Conservation (phyloP, 169 alveolate genomes). For the Babesia sp. region DNA sequence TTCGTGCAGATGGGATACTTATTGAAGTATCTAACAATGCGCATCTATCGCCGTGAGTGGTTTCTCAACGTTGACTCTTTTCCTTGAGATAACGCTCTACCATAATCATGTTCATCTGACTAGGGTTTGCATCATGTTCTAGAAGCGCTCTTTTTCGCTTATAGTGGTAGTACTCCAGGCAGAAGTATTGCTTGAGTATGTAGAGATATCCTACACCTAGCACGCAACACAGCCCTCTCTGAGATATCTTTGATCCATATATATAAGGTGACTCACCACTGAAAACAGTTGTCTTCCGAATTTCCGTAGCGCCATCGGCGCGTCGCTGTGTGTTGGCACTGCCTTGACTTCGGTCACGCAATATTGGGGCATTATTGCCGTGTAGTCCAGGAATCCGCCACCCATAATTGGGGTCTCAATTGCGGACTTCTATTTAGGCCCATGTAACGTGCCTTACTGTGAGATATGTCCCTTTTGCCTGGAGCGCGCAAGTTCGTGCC, state of each 20-base stretch:
- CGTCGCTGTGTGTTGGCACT: slow-evolving; percentile 14
- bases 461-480: slow-evolving; percentile 45
- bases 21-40: slow-evolving; percentile 22
- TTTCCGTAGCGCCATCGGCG: neutral
- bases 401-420: neutral
- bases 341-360: neutral
- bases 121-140: slow-evolving; percentile 59
- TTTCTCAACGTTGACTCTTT: slow-evolving; percentile 40
- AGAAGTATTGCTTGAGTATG: slow-evolving; percentile 48
- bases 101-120: slow-evolving; percentile 46
- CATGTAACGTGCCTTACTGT: neutral
- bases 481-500: slow-evolving; percentile 48
- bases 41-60: slow-evolving; percentile 50
- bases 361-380: neutral
- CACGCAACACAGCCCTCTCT: slow-evolving; percentile 55
- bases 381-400: neutral
- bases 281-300: neutral
- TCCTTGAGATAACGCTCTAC: slow-evolving; percentile 40
- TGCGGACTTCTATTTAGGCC: neutral
- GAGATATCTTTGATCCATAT: neutral
- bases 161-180: slow-evolving; percentile 57
- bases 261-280: slow-evolving; percentile 10
- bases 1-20: slow-evolving; percentile 2
- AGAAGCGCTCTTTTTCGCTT: slow-evolving; percentile 31
- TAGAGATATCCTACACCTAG: slow-evolving; percentile 50